Evolutionary conservation across 2,329 filamentous ascomycete species (phyloP), one percentile per base, ranked within the genome.

Genomic region (Orbilia oligospora): DNA sequence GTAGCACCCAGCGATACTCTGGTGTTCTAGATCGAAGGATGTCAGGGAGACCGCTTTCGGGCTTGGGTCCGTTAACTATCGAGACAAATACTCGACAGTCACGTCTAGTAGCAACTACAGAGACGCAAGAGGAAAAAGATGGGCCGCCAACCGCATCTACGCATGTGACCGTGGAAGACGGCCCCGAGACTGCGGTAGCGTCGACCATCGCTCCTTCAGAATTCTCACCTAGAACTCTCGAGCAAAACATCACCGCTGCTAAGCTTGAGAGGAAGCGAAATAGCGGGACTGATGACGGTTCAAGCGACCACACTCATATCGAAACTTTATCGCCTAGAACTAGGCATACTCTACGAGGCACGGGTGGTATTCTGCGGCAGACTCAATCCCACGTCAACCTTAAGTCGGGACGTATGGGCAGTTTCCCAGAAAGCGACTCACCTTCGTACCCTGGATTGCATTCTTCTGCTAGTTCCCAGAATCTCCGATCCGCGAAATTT

Each of bases 361-460:
- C 75, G 12, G 75, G 72, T 22, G 72, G 75, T 18, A 78, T 78
- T 24, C 33, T 78, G 18, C 61, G 75, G 20, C 75, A 78, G n/a
- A 78, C 75, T 38, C 75, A 78, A 24, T 78, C 75, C 33, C 75
- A 78, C 48, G 75, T 78, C n/a, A 78, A 78, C 30, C 24, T 78
- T 33, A 78, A 78, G 49, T 78, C 75, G 51, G 75, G 75, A 41
- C 58, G 68, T 38, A 78, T 78, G 75, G 75, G 75, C 14, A 72
- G 68, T 55, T 72, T 72, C 49, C 63, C 68, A n/a, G 75, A 78
- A 38, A 72, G 68, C 44, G 75, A 78, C n/a, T 78, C 75, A 0
- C 75, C 75, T 16, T 64, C 63, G 1, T 64, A 64, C 18, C 75
- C 51, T 58, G 75, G 61, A 30, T 22, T 78, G 24, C 75, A 78